Percentiles rank a stretch among this genome's conserved stretches.
phyloP scores from a whole-genome alignment of 2,329 filamentous ascomycete genomes.

The Sporothrix schenckii region DNA sequence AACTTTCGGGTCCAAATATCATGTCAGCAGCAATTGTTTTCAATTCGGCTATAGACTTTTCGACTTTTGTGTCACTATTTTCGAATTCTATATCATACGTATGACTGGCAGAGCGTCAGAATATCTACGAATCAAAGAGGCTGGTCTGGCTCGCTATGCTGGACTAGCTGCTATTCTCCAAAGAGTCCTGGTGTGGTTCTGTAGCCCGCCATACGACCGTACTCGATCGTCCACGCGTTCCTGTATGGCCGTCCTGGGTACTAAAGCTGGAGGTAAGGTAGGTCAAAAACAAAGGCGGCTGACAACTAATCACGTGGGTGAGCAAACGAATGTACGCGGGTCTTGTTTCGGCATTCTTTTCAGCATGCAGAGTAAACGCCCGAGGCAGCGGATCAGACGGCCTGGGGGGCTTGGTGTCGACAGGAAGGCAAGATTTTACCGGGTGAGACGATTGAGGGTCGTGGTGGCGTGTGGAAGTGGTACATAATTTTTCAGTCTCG shows the following conservation, averaged over 20 bases:
- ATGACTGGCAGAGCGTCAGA: neutral
- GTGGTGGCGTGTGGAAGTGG: neutral
- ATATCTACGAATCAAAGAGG: neutral
- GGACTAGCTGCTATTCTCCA: neutral
- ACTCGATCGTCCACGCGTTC: neutral
- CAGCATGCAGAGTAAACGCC: too few relatives aligned
- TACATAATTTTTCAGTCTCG: neutral
- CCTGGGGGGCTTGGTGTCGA: too few relatives aligned
- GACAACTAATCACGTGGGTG: too few relatives aligned
- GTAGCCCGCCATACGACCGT: neutral
- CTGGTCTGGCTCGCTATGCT: neutral
- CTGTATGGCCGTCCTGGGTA: too few relatives aligned
- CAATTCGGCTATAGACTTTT: neutral
- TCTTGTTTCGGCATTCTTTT: too few relatives aligned
- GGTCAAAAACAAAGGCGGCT: too few relatives aligned
- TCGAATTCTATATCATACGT: too few relatives aligned
- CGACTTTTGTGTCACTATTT: neutral
- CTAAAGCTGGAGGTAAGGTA: too few relatives aligned
- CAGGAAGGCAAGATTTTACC: neutral
- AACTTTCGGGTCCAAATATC: too few relatives aligned
- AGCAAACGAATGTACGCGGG: too few relatives aligned
- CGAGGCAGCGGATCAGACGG: too few relatives aligned
- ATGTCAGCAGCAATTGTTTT: neutral
- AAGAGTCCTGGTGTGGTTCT: neutral
- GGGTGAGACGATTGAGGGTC: neutral